Evolutionary conservation across 805 yeast species (phyloP).

Genomic region (Metschnikowia chrysomelidarum): DNA sequence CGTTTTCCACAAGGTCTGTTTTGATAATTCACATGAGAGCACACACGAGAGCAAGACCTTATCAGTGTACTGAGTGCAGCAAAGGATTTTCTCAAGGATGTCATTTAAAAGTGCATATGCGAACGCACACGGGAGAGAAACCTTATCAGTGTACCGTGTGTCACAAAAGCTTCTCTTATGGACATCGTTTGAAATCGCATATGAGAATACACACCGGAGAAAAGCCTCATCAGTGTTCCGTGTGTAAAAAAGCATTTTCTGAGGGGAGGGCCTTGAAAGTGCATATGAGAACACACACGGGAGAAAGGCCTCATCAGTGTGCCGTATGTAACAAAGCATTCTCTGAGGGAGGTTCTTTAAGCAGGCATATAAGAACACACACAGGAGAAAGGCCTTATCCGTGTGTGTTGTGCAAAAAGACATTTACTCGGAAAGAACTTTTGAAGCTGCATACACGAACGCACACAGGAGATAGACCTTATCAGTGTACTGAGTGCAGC

Average conservation of each 20-base stretch:
- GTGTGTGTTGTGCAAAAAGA: too few species aligned
- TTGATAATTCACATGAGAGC: constrained; percentile 1
- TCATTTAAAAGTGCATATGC: not conserved
- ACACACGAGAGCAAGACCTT: not conserved
- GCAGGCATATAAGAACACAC: too few species aligned
- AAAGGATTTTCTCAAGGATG: not conserved
- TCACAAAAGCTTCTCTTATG: not conserved
- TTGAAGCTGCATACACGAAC: too few species aligned
- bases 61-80: not conserved
- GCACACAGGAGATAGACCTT: too few species aligned
- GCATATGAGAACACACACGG: constrained; percentile 1
- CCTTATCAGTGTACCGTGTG: constrained; percentile 1
- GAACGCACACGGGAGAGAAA: not conserved
- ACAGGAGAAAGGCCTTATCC: too few species aligned
- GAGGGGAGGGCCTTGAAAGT: not conserved
- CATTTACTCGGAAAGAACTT: too few species aligned
- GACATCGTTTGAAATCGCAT: not conserved
- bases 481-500: too few species aligned
- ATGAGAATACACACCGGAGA: not conserved
- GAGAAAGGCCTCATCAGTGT: too few species aligned
- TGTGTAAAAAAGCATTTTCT: not conserved
- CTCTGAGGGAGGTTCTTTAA: too few species aligned
- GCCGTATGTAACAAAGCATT: too few species aligned
- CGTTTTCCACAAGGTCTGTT: not conserved
- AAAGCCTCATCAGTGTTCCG: not conserved